Percentiles rank a stretch among this genome's conserved stretches.
phyloP scores from a whole-genome alignment of 1,284 basidiomycete genomes.

The Entoloma clypeatum region DNA sequence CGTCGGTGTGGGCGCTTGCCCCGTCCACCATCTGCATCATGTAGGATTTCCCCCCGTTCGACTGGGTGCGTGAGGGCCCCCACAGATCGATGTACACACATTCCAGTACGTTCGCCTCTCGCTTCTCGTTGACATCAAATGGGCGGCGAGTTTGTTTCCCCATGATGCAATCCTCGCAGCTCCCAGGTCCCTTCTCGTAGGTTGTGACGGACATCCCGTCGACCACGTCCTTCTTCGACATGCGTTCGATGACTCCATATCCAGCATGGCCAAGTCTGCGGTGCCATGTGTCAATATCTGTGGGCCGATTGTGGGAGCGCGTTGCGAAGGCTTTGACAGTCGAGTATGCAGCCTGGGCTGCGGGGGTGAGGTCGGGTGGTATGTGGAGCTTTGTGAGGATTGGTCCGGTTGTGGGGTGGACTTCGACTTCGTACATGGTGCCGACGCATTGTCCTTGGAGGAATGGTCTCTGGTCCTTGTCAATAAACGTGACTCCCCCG shows the following conservation, averaged over 20 bases:
- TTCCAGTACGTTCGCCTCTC: slow-evolving; percentile 14
- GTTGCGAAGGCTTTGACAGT: background rate
- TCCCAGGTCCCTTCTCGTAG: background rate
- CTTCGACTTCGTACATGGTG: background rate
- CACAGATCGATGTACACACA: slow-evolving; percentile 22
- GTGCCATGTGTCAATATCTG: slow-evolving; percentile 22
- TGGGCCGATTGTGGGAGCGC: slow-evolving; percentile 16
- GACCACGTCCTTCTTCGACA: slow-evolving; percentile 15
- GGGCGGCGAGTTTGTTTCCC: slow-evolving; percentile 21
- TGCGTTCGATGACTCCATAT: slow-evolving; percentile 4
- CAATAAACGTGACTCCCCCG: slow-evolving; percentile 1
- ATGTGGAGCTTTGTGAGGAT: too few species aligned
- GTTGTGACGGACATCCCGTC: slow-evolving; percentile 18
- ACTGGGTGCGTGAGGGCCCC: slow-evolving; percentile 16
- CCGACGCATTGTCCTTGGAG: background rate
- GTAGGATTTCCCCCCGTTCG: slow-evolving; percentile 16
- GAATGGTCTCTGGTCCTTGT: background rate
- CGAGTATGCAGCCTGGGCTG: background rate
- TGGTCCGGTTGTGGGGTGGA: background rate
- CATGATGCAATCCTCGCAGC: slow-evolving; percentile 23
- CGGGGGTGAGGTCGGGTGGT: too few species aligned
- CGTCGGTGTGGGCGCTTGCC: background rate
- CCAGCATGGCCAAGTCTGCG: slow-evolving; percentile 19
- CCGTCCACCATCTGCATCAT: slow-evolving; percentile 18
- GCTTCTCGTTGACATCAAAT: slow-evolving; percentile 15